Evolutionary conservation across 371 early-diverging fungal genomes (phyloP).

Genomic region (Circinella minor): DNA sequence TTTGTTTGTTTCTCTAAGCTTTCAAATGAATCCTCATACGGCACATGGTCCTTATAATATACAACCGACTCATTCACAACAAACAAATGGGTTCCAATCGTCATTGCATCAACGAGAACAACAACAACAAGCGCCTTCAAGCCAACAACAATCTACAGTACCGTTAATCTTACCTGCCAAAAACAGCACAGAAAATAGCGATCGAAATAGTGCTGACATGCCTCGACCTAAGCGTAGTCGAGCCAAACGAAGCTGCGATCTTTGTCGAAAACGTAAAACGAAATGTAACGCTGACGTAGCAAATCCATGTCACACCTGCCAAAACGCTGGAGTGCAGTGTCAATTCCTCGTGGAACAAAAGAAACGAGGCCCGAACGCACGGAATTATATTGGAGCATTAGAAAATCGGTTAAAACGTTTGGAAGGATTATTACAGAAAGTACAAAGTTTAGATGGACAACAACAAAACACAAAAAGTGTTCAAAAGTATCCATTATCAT

Average conservation of each 20-base stretch:
- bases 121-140: constrained; percentile 1
- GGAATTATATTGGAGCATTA: constrained; percentile 36
- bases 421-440: constrained; percentile 32
- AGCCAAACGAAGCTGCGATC: constrained; percentile 28
- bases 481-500: not conserved
- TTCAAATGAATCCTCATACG: not conserved
- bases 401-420: constrained; percentile 40
- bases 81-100: not conserved
- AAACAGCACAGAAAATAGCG: not conserved
- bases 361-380: constrained; percentile 37
- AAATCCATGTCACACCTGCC: constrained; percentile 21
- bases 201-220: not conserved
- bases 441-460: not conserved
- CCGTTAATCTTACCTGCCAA: constrained; percentile 3
- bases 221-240: constrained; percentile 20
- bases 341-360: constrained; percentile 36
- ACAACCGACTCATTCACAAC: not conserved
- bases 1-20: not conserved
- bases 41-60: not conserved
- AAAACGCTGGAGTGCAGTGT: constrained; percentile 12
- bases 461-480: not conserved
- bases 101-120: not conserved
- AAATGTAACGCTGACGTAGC: constrained; percentile 19
- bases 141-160: not conserved
- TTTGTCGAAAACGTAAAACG: constrained; percentile 25